Evolutionary conservation across 495 filamentous ascomycete species (phyloP).

Genomic region (Podospora pseudocomata): DNA sequence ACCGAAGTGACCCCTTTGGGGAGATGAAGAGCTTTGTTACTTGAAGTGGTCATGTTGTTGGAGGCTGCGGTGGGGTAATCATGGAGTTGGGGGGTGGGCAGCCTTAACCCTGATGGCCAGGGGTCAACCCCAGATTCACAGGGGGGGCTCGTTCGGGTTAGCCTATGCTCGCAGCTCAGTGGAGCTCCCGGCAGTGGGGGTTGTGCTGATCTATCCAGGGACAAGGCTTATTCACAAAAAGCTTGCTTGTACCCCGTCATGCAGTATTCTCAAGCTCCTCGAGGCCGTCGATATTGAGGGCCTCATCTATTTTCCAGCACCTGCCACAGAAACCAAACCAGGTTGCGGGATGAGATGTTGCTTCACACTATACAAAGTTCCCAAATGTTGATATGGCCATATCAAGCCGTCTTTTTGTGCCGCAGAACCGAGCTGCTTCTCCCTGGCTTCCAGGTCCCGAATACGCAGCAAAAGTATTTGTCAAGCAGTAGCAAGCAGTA

Average conservation of each 20-base stretch:
- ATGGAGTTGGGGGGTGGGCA: neutral
- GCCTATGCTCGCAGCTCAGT: neutral
- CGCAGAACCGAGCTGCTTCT: neutral
- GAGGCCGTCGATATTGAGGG: neutral
- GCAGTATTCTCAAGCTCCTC: neutral
- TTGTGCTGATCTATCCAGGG: neutral
- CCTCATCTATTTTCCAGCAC: neutral
- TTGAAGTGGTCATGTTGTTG: neutral
- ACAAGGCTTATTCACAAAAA: neutral
- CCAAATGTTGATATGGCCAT: neutral
- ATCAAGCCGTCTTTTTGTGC: neutral
- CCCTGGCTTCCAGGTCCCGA: neutral
- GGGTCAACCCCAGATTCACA: neutral
- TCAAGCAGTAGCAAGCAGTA: neutral
- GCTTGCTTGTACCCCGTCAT: neutral
- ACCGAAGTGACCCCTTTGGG: too few species aligned
- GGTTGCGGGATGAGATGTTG: neutral
- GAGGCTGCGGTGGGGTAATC: neutral
- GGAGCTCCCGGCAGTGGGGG: neutral
- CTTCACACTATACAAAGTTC: neutral
- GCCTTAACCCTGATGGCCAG: neutral
- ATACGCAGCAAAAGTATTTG: neutral
- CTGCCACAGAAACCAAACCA: neutral
- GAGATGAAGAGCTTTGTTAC: too few species aligned
- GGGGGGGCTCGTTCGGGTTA: too few species aligned